Base-by-base conservation (phyloP, 345 rosid genomes). In the Salix viminalis region DNA sequence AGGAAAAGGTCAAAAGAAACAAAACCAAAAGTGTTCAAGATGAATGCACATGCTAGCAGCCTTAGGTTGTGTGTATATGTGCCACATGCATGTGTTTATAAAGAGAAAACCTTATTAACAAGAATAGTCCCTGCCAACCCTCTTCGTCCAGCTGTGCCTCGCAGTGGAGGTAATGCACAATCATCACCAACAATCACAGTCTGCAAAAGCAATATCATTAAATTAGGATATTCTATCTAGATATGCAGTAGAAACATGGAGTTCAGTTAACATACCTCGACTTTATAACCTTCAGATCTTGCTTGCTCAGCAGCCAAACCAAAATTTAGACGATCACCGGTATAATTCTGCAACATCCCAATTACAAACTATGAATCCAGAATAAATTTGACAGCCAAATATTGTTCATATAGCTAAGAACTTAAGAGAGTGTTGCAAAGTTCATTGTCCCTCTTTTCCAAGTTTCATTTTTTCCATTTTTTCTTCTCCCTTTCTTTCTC, bases 251-350 rank as follows among this genome's bases (percentile, higher is more conserved):
- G 71, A 39, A 23, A 58, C 64, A 23, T 41, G 18, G 24, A 67
- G 26, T n/a, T 42, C 14, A 23, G 52, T n/a, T 37, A 39, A 23
- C 8, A 54, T 85, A 95, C 99, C 93, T 95, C 98, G 56, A 95
- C 86, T 87, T 91, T 88, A 80, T 89, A 95, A 80, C 98, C 99
- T 87, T 95, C 99, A 76, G 97, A 89, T 86, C 92, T 93, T 76
- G 99, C 99, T 91, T 91, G 98, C 86, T 95, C 99, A 69, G 97
- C 99, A 69, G 99, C 99, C 89, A 95, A 83, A 81, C 99, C 99
- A 80, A 95, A 95, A 92, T 93, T 93, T 78, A 93, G 82, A 34
- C 99, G 94, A 82, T 95, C 99, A 75, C 98, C 98, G 0, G 99
- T 95, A 80, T 95, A 95, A 76, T 95, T 95, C 99, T 95, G 90